Evolutionary conservation across 2,329 filamentous ascomycete genomes (phyloP).

Genomic region (Simplicillium aogashimaense): DNA sequence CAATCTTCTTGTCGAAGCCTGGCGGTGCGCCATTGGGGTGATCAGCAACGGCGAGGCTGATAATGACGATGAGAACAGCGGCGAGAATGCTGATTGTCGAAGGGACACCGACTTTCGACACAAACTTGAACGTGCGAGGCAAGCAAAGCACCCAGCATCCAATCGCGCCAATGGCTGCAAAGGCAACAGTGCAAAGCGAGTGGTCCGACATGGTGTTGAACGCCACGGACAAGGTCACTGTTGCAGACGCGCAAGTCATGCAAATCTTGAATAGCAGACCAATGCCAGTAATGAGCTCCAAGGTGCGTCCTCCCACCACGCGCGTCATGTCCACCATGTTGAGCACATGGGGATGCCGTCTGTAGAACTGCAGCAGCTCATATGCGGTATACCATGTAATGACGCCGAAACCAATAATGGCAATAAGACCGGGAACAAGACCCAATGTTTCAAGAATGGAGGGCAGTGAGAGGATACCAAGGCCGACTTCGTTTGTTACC

Average conservation of each 20-base stretch:
- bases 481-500: slow-evolving; percentile 23
- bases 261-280: slow-evolving; percentile 66
- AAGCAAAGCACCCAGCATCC: slow-evolving; percentile 55
- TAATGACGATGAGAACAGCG: slow-evolving; percentile 26
- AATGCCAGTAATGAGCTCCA: slow-evolving; percentile 27
- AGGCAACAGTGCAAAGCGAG: slow-evolving; percentile 55
- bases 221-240: slow-evolving; percentile 56
- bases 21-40: slow-evolving; percentile 17
- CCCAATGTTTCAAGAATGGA: slow-evolving; percentile 60
- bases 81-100: slow-evolving; percentile 22
- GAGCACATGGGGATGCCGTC: slow-evolving; percentile 56
- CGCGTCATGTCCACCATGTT: slow-evolving; percentile 63
- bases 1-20: slow-evolving; percentile 17
- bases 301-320: slow-evolving; percentile 29
- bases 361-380: slow-evolving; percentile 53
- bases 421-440: slow-evolving; percentile 56
- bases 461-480: slow-evolving; percentile 56
- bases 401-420: slow-evolving; percentile 55
- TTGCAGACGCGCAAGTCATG: slow-evolving; percentile 59
- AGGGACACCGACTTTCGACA: slow-evolving; percentile 19
- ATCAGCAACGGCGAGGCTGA: slow-evolving; percentile 19
- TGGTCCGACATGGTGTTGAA: slow-evolving; percentile 58
- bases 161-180: slow-evolving; percentile 51
- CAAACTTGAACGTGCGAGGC: slow-evolving; percentile 51
- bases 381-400: slow-evolving; percentile 52